Evolutionary conservation across 2,329 filamentous ascomycete species (phyloP), one percentile per base, ranked within the genome.

Genomic region (Clarireedia monteithiana): DNA sequence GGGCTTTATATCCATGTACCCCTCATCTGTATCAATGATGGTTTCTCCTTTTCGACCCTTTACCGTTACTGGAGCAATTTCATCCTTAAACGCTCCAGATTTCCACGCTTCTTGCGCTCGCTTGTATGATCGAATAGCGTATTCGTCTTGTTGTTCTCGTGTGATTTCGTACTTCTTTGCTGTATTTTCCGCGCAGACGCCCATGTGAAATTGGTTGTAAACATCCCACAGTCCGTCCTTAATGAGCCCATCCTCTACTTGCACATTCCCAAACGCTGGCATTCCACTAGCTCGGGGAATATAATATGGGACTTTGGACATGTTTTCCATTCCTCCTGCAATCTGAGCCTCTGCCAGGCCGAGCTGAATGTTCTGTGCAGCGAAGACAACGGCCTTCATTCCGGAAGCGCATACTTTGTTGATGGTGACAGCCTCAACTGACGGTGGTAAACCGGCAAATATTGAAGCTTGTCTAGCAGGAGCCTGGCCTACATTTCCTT

Each of bases 341-440:
- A 97, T 79, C 70, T 95, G 88, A 0, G 88, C 91, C 67, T 95
- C 89, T 15, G 90, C 83, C 9, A 95, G 79, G 5, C 94, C 92
- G 10, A 99, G 81, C 73, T 96, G 89, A 65, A 97, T 96, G 68
- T 95, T 94, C 68, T 96, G 90, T 1, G 92, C 92, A 1, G 92
- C 94, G 46, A 97, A 81, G 23, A 82, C 84, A 4, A 97, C 91
- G 1, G 94, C 88, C 73, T 99, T 99, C 62, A 99, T 77, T 5
- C 94, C 94, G 0, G 91, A 96, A 4, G 94, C 88, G 76, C 94
- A 99, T 58, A 99, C 94, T 75, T 99, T 99, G 79, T 99, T 99
- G 73, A 99, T 86, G 15, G 94, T 97, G 50, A 87, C 85, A 38
- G 91, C 88, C 74, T 99, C 94, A 56, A 95, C 81, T 6, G 79